Evolutionary conservation across 1,284 basidiomycete species (phyloP), one percentile per base, ranked within the genome.

Genomic region (Trametes hirsuta): DNA sequence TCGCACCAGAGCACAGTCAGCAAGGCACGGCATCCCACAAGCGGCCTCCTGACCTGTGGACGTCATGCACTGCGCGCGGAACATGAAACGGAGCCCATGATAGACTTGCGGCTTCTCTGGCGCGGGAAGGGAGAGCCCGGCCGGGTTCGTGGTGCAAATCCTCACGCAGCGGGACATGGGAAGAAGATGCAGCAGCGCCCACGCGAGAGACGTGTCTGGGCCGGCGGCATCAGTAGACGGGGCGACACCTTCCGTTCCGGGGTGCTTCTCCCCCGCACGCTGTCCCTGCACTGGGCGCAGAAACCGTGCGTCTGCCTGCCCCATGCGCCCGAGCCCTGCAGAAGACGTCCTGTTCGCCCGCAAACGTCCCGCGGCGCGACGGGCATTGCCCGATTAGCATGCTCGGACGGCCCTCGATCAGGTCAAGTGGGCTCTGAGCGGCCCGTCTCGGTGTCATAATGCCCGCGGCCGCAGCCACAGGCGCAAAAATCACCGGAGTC

Each of bases 181-280:
- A 57, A 53, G 41, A 41, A 45, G 45, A 30, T 1, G 18, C 36
- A 11, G 45, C 44, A 47, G 35, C 18, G 44, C 49, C 36, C 44
- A 41, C 46, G 22, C 44, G 47, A 41, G 47, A 58, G 53, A 45
- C 51, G 56, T 35, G 49, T 48, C 53, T 51, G 56, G 50, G 47
- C 63, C 63, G 63, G 56, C 63, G 63, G 63, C 59, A 64, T 61
- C 39, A 47, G 21, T 44, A 12, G n/a, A 1, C 42, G 49, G 63
- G 47, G 44, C 53, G 6, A 2, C 22, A 36, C 58, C 34, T 61
- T 18, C 59, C 59, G 9, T 51, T 64, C 40, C 30, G 9, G 52
- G n/a, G 6, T 1, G 25, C 47, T 49, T 50, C 54, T 52, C 55
- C 30, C 35, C 56, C 50, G 56, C 37, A 47, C 49, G 37, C 6